Percentiles rank a stretch among this genome's conserved stretches.
These are phyloP conservation scores for Nepenthes mirabilis DNA, from an alignment of 148 eudicot genomes.

Conservation along the genomic window DNA sequence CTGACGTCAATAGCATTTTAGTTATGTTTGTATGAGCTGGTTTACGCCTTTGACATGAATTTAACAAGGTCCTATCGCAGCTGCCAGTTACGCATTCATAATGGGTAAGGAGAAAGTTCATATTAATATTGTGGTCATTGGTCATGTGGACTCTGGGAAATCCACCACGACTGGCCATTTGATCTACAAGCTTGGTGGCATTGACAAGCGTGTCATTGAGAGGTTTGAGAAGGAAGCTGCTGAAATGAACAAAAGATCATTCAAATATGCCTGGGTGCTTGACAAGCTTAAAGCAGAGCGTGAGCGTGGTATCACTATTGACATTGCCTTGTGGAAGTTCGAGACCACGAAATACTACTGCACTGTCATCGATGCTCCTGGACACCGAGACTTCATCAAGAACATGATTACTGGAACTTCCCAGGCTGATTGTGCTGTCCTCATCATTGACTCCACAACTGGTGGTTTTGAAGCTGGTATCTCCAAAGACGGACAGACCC, in stretches of 20 bases:
- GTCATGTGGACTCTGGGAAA: slow-evolving; percentile 16
- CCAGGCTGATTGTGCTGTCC: slow-evolving; percentile 37
- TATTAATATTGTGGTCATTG: slow-evolving; percentile 16
- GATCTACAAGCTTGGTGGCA: slow-evolving; percentile 42
- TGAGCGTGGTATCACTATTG: slow-evolving; percentile 39
- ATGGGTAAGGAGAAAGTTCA: slow-evolving; percentile 17
- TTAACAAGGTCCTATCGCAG: background rate
- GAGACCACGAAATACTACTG: slow-evolving; percentile 39
- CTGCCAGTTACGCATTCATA: background rate
- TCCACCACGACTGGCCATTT: slow-evolving; percentile 37
- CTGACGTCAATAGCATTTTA: background rate
- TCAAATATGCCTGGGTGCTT: slow-evolving; percentile 41
- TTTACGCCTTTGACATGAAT: background rate
- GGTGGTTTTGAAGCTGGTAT: slow-evolving; percentile 45
- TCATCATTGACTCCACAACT: slow-evolving; percentile 36
- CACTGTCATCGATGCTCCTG: slow-evolving; percentile 42
- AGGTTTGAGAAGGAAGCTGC: slow-evolving; percentile 41
- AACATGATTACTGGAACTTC: slow-evolving; percentile 42
- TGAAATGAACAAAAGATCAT: slow-evolving; percentile 40
- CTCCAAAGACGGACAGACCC: slow-evolving; percentile 39
- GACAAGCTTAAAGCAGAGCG: slow-evolving; percentile 45
- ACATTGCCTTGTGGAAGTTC: slow-evolving; percentile 36
- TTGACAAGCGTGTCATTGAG: slow-evolving; percentile 44
- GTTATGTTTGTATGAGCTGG: background rate
- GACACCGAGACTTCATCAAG: slow-evolving; percentile 38